Conservation (phyloP, 2,329 filamentous ascomycete species). For the Ophiocordyceps camponoti-floridani region DNA sequence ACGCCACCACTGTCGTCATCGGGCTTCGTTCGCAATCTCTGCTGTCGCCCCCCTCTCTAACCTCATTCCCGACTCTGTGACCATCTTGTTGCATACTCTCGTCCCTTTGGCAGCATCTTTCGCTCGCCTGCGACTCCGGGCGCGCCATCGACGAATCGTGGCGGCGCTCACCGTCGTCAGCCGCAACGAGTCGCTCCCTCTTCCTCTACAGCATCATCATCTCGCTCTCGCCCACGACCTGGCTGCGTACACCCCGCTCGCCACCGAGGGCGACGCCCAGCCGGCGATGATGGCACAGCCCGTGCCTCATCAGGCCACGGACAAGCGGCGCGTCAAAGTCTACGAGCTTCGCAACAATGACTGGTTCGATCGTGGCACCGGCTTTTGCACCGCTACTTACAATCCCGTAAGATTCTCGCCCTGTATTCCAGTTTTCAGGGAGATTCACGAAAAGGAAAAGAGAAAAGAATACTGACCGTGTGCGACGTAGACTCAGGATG, state of each 20-base stretch:
- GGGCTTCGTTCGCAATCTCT: neutral
- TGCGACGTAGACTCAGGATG: constrained; percentile 29
- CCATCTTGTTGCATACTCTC: neutral
- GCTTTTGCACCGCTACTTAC: constrained; percentile 73
- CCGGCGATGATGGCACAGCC: constrained; percentile 54
- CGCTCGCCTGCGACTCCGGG: constrained; percentile 4
- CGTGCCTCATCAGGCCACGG: constrained; percentile 49
- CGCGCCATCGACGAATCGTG: constrained; percentile 24
- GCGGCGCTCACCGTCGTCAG: constrained; percentile 38
- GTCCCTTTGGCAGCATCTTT: neutral
- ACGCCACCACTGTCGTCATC: constrained; percentile 1
- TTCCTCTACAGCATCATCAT: constrained; percentile 39
- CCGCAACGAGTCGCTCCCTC: constrained; percentile 29
- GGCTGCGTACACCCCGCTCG: constrained; percentile 29
- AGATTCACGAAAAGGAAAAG: neutral
- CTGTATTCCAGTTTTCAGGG: neutral
- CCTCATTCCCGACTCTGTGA: neutral
- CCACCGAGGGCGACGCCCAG: constrained; percentile 35
- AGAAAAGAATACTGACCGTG: neutral
- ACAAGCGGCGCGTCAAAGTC: constrained; percentile 80
- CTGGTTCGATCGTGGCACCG: constrained; percentile 96
- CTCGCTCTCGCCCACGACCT: constrained; percentile 36
- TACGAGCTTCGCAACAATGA: constrained; percentile 97
- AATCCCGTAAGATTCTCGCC: constrained; percentile 40
- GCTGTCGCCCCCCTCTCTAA: neutral